Base-by-base conservation (phyloP, 2,329 filamentous ascomycete species). In the Xylaria sp. region DNA sequence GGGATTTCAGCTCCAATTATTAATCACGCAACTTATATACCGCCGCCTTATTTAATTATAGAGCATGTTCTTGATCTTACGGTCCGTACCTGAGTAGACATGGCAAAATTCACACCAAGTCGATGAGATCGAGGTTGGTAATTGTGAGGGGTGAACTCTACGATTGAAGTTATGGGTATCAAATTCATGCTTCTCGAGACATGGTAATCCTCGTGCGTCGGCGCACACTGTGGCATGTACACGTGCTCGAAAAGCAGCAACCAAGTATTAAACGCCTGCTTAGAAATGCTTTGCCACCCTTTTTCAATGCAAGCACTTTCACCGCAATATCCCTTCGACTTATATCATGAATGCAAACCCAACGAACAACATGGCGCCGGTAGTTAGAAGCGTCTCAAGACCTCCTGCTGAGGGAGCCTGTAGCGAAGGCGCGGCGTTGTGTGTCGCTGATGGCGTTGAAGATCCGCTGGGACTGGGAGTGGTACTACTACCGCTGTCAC, bases 331-430 rank as follows among this genome's bases (percentile, higher is more conserved):
- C 9, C 0, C 23, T 2, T 4, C 9, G 15, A 20, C 30, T 72
- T 57, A 76, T 52, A 71, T 43, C 71, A 72, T 65, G 43, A 76
- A 48, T 18, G 65, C 43, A 6, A 68, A 69, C 25, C 73, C 75
- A 8, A 71, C 60, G 48, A 73, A 41, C 0, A 72, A 39, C 72
- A 76, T 74, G 32, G 63, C 15, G 9, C 66, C 65, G 23, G 70
- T 64, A 6, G 63, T 65, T 28, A 75, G 4, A 48, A 75, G 25
- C 34, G 67, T 53, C 3, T 72, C 60, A 6, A 74, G 34, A 8
- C 69, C 65, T 20, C 68, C 68, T 9, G 63, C 30, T 1, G 71
- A 63, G 39, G 65, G 65, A 15, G 67, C 25, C 12, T 69, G 74
- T 18, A 67, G 64, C 8, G 73, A 72, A 36, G 67, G 63, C 25